Percentiles rank a stretch among this genome's conserved stretches.
These are phyloP conservation scores for Didymella lethalis DNA, from an alignment of 2,329 filamentous ascomycete genomes.

Conservation along the genomic window DNA sequence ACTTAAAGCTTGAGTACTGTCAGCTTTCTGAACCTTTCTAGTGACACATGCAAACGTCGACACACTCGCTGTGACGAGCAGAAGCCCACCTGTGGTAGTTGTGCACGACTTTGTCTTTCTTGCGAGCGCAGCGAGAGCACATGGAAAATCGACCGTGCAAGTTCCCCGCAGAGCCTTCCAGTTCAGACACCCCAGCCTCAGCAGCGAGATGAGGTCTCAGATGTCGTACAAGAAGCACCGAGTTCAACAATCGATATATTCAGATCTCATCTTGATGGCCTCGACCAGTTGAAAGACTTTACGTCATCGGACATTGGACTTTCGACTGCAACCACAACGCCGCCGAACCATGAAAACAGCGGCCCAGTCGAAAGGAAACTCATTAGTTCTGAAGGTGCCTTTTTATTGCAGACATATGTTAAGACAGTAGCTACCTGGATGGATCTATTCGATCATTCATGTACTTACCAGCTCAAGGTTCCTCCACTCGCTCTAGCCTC, in stretches of 20 bases:
- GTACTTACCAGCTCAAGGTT: constrained; percentile 43
- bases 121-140: constrained; percentile 38
- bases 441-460: constrained; percentile 44
- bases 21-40: constrained; percentile 20
- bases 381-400: constrained; percentile 42
- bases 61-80: constrained; percentile 48
- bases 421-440: constrained; percentile 47
- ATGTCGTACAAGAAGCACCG: constrained; percentile 1
- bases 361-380: constrained; percentile 20
- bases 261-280: constrained; percentile 33
- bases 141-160: constrained; percentile 17
- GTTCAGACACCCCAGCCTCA: constrained; percentile 10
- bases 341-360: constrained; percentile 17
- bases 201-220: constrained; percentile 24
- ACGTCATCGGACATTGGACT: constrained; percentile 20
- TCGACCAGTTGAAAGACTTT: constrained; percentile 26
- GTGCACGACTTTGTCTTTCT: constrained; percentile 39
- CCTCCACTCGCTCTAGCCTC: constrained; percentile 40
- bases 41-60: constrained; percentile 46
- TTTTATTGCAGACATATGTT: constrained; percentile 44
- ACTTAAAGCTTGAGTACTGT: background rate
- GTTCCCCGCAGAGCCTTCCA: constrained; percentile 9
- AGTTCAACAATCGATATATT: constrained; percentile 30
- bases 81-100: constrained; percentile 46
- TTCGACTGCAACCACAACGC: constrained; percentile 25